Evolutionary conservation across 139 green algal species (phyloP).

Genomic region (Choricystis sp.): DNA sequence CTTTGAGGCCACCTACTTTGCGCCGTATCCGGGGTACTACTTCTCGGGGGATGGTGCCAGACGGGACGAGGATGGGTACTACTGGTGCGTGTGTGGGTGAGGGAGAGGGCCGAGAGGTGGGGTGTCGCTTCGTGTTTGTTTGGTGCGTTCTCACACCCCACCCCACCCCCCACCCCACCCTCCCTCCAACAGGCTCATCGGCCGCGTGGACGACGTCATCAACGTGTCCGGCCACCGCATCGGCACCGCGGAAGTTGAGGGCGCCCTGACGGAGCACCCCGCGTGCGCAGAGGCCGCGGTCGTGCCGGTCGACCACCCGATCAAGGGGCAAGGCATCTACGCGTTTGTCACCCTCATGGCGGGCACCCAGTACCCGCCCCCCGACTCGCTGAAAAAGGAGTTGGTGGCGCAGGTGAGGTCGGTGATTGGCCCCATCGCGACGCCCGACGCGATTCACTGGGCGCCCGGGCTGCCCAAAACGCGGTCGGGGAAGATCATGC

Average conservation of each 20-base stretch:
- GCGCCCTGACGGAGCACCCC: slow-evolving; percentile 55
- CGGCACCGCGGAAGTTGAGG: slow-evolving; percentile 90
- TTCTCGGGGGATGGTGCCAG: slow-evolving; percentile 64
- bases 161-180: not conserved
- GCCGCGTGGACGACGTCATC: slow-evolving; percentile 91
- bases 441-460: slow-evolving; percentile 93
- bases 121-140: too few species aligned
- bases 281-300: slow-evolving; percentile 82
- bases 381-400: slow-evolving; percentile 45
- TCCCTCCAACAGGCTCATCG: slow-evolving; percentile 65
- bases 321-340: slow-evolving; percentile 93
- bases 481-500: slow-evolving; percentile 76
- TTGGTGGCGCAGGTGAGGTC: slow-evolving; percentile 43
- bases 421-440: slow-evolving; percentile 58
- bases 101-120: not conserved
- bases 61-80: slow-evolving; percentile 45
- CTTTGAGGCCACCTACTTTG: slow-evolving; percentile 93
- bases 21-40: slow-evolving; percentile 80
- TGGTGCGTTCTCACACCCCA: not conserved
- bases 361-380: slow-evolving; percentile 19
- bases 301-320: slow-evolving; percentile 66
- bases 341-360: slow-evolving; percentile 81
- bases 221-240: slow-evolving; percentile 82
- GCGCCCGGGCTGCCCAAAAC: slow-evolving; percentile 80
- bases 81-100: not conserved